Base-by-base conservation (phyloP, 2,329 filamentous ascomycete genomes). In the Ophiosphaerella korrae region DNA sequence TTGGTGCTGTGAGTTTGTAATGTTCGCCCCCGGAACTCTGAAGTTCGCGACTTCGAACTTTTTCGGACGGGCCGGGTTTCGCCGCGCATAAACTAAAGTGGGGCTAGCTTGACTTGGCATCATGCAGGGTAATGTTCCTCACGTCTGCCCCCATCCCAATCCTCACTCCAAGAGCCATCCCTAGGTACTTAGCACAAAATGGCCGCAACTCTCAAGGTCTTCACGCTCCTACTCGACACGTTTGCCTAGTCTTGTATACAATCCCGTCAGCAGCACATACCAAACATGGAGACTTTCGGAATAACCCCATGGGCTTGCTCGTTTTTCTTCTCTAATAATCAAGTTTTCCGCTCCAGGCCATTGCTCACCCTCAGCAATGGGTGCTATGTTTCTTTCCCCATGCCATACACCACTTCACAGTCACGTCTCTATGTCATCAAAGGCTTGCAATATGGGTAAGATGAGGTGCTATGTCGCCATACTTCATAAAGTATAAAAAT, bases 1-100 rank as follows among this genome's bases (percentile, higher is more conserved):
- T 37, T 31, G 29, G 43, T 39, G 43, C 33, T 45, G 55, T 43
- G 5, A 43, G 51, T 45, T 44, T 50, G 26, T 42, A 35, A 41
- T 36, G 48, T 46, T 46, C 31, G 32, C 41, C 32, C 26, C 26
- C 26, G 3, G 7, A 29, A 29, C 26, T 56, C 48, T 36, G 53
- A 57, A 57, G 59, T 49, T 57, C 50, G 54, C 54, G 48, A 53
- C 52, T 54, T 57, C 54, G 50, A 65, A 66, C 59, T 61, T 68
- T 67, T 59, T 57, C 52, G 50, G 53, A 46, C 55, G 58, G 60
- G 36, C 58, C 60, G 62, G 26, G 36, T 60, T 55, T 35, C 45
- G 34, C 33, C 32, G 44, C 26, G 33, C 42, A 34, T 53, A 45
- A 21, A 36, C 38, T 37, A 18, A 45, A 18, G n/a, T 36, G 50